Conservation (phyloP, 768 basidiomycete species). For the Symmetrospora coprosmae region DNA sequence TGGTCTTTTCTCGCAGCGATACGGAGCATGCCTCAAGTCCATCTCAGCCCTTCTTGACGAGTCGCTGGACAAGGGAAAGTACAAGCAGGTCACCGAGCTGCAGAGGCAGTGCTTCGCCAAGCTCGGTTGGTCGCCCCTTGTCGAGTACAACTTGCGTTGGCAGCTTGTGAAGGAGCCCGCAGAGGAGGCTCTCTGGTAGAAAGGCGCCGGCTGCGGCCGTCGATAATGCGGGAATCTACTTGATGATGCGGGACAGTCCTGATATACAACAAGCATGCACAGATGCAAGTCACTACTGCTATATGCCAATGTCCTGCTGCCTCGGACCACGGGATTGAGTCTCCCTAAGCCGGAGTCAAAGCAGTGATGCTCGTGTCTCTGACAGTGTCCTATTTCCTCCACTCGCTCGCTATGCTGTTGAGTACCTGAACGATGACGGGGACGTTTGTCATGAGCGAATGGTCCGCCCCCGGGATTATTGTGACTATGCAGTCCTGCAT, state of each 20-base stretch:
- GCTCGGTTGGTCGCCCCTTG: not conserved
- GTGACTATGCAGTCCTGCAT: conserved; percentile 67
- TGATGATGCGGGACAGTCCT: too few species aligned
- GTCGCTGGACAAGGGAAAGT: not conserved
- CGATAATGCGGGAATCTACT: too few species aligned
- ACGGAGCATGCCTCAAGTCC: not conserved
- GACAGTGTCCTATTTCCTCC: not conserved
- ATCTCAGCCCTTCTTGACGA: not conserved
- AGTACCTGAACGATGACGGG: conserved; percentile 37
- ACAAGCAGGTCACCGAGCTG: not conserved
- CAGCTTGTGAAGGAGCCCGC: not conserved
- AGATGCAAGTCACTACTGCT: too few species aligned
- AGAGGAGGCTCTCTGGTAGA: not conserved
- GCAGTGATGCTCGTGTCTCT: too few species aligned
- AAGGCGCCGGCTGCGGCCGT: too few species aligned
- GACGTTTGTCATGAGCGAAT: conserved; percentile 74
- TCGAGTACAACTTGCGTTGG: conserved; percentile 4
- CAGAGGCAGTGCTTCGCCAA: conserved; percentile 1
- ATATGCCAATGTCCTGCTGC: too few species aligned
- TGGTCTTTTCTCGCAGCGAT: too few species aligned
- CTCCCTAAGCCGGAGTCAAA: too few species aligned
- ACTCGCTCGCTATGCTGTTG: conserved; percentile 31
- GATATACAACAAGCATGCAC: too few species aligned
- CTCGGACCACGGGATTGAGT: too few species aligned
- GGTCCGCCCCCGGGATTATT: conserved; percentile 75